Conservation (phyloP, 2,329 filamentous ascomycete genomes). For the Colletotrichum gloeosporioides region DNA sequence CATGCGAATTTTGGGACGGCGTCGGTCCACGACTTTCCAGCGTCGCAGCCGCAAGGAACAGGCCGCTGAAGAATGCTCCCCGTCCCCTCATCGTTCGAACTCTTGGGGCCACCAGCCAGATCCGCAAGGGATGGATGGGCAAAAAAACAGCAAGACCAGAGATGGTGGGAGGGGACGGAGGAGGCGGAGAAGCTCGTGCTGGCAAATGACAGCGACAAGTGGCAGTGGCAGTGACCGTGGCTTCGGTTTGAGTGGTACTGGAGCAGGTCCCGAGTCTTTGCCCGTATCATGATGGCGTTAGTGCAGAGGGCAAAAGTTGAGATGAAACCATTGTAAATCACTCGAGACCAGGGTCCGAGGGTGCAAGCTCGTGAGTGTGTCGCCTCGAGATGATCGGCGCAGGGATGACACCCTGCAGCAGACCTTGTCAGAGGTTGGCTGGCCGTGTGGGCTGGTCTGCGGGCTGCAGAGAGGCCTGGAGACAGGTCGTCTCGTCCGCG, state of each 20-base stretch:
- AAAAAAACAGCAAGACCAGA: background rate
- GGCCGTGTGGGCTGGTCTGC: conserved; percentile 4
- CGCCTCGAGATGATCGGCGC: conserved; percentile 18
- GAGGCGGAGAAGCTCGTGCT: conserved; percentile 5
- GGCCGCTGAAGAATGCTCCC: conserved; percentile 16
- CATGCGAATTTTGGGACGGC: conserved; percentile 7
- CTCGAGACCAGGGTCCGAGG: conserved; percentile 21
- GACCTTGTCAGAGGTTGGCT: conserved; percentile 14
- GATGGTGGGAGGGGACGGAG: background rate
- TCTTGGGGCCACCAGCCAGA: conserved; percentile 12
- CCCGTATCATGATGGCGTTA: conserved; percentile 15
- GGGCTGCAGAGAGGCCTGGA: background rate
- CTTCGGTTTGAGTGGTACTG: conserved; percentile 2
- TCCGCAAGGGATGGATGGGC: background rate
- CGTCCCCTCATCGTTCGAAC: conserved; percentile 21
- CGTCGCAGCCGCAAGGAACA: conserved; percentile 17
- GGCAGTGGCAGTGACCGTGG: background rate
- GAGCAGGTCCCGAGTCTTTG: conserved; percentile 5
- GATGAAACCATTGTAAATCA: conserved; percentile 25
- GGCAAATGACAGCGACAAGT: conserved; percentile 26
- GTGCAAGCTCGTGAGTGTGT: background rate
- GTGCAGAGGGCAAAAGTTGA: conserved; percentile 17
- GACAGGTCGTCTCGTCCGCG: conserved; percentile 2
- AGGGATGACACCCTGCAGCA: conserved; percentile 14
- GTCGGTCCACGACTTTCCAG: conserved; percentile 5